These are phyloP conservation scores for Danielozyma ontarioensis DNA, from an alignment of 805 yeast species.

Conservation along the genomic window DNA sequence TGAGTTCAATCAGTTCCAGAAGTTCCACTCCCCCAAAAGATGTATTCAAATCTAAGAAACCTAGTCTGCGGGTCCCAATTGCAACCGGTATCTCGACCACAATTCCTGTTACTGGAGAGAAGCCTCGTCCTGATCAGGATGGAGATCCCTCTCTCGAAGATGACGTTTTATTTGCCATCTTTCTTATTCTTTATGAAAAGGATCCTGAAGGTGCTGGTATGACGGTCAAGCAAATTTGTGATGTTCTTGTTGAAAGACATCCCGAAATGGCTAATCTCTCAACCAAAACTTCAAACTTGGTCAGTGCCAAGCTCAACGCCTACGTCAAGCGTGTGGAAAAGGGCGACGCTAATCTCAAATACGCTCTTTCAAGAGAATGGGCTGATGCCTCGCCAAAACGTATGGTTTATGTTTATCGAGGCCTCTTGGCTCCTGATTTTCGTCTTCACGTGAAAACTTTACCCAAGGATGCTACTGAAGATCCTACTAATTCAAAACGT, in stretches of 20 bases:
- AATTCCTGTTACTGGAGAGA: constrained; percentile 72
- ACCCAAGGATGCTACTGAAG: constrained; percentile 13
- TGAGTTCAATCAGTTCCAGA: constrained; percentile 21
- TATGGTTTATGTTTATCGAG: constrained; percentile 85
- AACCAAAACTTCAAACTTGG: constrained; percentile 75
- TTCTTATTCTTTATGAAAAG: constrained; percentile 61
- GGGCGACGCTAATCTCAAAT: constrained; percentile 67
- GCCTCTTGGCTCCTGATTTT: constrained; percentile 69
- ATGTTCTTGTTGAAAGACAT: constrained; percentile 63
- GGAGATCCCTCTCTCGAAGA: constrained; percentile 60
- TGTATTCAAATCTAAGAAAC: constrained; percentile 15
- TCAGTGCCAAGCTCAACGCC: constrained; percentile 78
- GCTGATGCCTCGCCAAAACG: constrained; percentile 86
- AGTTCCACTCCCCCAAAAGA: constrained; percentile 25
- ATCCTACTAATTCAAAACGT: background rate
- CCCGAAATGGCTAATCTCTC: constrained; percentile 82
- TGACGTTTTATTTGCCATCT: constrained; percentile 71
- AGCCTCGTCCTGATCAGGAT: constrained; percentile 56
- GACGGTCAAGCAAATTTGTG: constrained; percentile 89
- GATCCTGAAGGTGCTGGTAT: constrained; percentile 71
- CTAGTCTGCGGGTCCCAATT: constrained; percentile 43
- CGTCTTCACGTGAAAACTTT: constrained; percentile 65
- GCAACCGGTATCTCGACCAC: constrained; percentile 74
- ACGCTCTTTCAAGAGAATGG: constrained; percentile 83
- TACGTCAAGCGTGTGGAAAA: constrained; percentile 82